A percentile compares a stretch with the other conserved stretches of the same genome.
Conservation (phyloP, 2,329 filamentous ascomycete species). For the Alternaria sp. region DNA sequence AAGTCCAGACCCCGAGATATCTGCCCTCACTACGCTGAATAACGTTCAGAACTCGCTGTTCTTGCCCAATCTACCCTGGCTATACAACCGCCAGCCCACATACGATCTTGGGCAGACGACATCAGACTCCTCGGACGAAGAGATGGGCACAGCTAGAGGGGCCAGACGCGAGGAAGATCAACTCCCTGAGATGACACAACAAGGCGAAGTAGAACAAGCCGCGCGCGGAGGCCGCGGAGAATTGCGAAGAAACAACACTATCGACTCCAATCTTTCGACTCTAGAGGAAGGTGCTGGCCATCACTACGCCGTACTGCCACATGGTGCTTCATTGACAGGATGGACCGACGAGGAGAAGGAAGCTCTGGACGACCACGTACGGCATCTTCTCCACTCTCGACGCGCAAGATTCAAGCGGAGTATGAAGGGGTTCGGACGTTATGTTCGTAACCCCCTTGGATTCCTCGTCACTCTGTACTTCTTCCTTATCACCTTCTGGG, state of each 20-base stretch:
- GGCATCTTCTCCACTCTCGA: constrained; percentile 84
- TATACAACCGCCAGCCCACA: constrained; percentile 77
- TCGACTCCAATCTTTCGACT: constrained; percentile 41
- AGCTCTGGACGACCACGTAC: constrained; percentile 81
- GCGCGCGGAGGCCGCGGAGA: constrained; percentile 14
- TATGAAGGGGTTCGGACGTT: constrained; percentile 81
- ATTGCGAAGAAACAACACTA: constrained; percentile 30
- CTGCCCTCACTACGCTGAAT: constrained; percentile 80
- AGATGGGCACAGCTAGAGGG: constrained; percentile 19
- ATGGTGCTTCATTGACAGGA: constrained; percentile 73
- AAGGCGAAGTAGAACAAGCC: constrained; percentile 21
- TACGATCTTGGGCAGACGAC: constrained; percentile 69
- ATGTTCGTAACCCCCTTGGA: constrained; percentile 73
- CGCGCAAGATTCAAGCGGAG: constrained; percentile 77
- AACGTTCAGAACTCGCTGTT: constrained; percentile 95
- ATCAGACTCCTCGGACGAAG: constrained; percentile 39
- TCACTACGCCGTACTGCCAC: constrained; percentile 80
- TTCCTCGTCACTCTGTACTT: constrained; percentile 86
- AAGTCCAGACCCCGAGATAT: constrained; percentile 75
- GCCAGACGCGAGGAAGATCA: constrained; percentile 20
- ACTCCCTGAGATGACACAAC: constrained; percentile 25
- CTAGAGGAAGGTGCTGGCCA: constrained; percentile 57
- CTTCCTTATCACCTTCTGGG: constrained; percentile 84
- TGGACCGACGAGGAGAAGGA: constrained; percentile 77
- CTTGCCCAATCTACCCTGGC: constrained; percentile 75